Conservation (phyloP, 2,329 filamentous ascomycete genomes). For the Ceratocystis colombiana region DNA sequence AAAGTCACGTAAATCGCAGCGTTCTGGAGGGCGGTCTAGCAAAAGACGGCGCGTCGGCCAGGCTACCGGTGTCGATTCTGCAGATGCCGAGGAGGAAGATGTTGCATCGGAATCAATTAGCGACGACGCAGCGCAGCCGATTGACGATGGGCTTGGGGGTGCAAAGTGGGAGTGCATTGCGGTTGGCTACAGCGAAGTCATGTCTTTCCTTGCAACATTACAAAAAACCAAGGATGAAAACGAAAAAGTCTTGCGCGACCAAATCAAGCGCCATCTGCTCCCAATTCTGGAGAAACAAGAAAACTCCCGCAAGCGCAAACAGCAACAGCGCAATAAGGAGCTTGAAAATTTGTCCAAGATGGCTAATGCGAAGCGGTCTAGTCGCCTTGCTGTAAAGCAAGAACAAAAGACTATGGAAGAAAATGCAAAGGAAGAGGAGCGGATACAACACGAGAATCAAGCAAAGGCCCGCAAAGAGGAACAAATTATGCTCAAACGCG, state of each 20-base stretch:
- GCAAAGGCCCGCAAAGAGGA: slow-evolving; percentile 59
- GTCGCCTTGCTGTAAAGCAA: slow-evolving; percentile 58
- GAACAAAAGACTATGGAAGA: slow-evolving; percentile 26
- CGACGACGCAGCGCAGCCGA: slow-evolving; percentile 22
- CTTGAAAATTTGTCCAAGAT: slow-evolving; percentile 72
- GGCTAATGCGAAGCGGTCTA: slow-evolving; percentile 89
- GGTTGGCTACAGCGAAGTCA: slow-evolving; percentile 68
- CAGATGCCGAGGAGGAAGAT: slow-evolving; percentile 30
- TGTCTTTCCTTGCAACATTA: slow-evolving; percentile 58
- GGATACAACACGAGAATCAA: slow-evolving; percentile 42
- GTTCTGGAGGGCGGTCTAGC: slow-evolving; percentile 51
- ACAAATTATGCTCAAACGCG: slow-evolving; percentile 43
- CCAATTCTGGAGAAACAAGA: slow-evolving; percentile 75
- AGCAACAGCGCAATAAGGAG: slow-evolving; percentile 62
- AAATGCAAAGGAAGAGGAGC: slow-evolving; percentile 26
- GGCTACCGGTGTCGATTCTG: slow-evolving; percentile 16
- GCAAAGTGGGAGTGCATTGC: slow-evolving; percentile 89
- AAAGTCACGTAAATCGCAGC: slow-evolving; percentile 41
- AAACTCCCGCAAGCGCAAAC: slow-evolving; percentile 61
- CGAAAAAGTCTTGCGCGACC: slow-evolving; percentile 65
- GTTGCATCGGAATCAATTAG: slow-evolving; percentile 29
- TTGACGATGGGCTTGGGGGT: slow-evolving; percentile 58
- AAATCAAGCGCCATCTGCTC: slow-evolving; percentile 66
- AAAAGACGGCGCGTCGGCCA: slow-evolving; percentile 48
- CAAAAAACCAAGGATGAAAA: slow-evolving; percentile 71